A percentile compares a stretch with the other conserved stretches of the same genome.
Conservation (phyloP, 75 land plant genomes). For the Larix kaempferi region DNA sequence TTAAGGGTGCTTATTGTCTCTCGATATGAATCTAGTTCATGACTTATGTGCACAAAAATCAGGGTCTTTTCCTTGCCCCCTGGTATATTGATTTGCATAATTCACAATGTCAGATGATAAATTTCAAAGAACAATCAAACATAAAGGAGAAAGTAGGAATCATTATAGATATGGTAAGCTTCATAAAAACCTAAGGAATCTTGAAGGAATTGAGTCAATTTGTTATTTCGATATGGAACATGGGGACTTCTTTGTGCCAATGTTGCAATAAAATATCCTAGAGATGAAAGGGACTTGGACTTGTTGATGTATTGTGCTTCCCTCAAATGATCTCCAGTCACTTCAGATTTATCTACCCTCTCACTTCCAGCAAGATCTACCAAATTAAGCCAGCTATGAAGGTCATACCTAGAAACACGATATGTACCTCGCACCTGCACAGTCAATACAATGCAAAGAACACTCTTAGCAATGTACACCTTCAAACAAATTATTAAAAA, state of each 20-base stretch:
- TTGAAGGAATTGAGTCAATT: constrained; percentile 89
- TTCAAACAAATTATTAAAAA: constrained; percentile 2
- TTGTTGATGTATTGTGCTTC: constrained; percentile 93
- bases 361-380: constrained; percentile 99
- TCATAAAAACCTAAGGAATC: constrained; percentile 85
- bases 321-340: constrained; percentile 80
- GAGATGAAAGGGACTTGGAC: constrained; percentile 82
- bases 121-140: neutral
- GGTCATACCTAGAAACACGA: constrained; percentile 32
- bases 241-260: constrained; percentile 75
- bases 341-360: constrained; percentile 89
- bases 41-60: constrained; percentile 82
- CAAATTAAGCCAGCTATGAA: constrained; percentile 77
- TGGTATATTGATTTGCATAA: constrained; percentile 1
- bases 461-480: neutral
- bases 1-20: constrained; percentile 81
- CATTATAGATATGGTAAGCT: neutral
- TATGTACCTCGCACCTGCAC: constrained; percentile 76
- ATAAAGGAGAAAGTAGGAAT: neutral
- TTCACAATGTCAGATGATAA: neutral
- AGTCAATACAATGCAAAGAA: constrained; percentile 62
- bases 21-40: constrained; percentile 58
- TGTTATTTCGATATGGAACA: constrained; percentile 95
- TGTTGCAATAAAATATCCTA: constrained; percentile 90
- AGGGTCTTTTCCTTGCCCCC: constrained; percentile 78